Evolutionary conservation across 2,329 filamentous ascomycete genomes (phyloP), one percentile per base, ranked within the genome.

Genomic region (Metarhizium sp.): DNA sequence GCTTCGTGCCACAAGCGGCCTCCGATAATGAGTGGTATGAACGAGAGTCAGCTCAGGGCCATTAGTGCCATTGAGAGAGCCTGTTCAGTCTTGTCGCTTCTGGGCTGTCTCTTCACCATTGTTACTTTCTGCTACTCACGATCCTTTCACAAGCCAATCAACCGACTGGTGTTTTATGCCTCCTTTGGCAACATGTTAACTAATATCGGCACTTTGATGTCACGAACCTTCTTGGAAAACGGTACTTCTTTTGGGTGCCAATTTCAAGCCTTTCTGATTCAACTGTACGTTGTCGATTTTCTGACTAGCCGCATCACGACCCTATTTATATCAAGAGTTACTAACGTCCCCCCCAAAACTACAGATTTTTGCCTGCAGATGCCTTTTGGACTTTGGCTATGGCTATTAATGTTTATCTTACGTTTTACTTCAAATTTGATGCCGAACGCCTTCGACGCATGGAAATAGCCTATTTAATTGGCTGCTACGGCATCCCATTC

Each of bases 121-220:
- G 62, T 75, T 55, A 91, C 87, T 3, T 94, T 92, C 65, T 71
- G 80, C 34, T 69, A 71, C n/a, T 88, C 85, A 36, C 78, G 76
- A 16, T 78, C 78, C 5, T 94, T 94, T 66, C 87, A 88, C 64
- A 92, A 91, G 65, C 87, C 89, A n/a, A 91, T 94, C 72, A 94
- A 94, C 65, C 79, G 90, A 18, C 77, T 95, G 0, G 85, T 92
- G 10, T 92, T 95, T 68, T 94, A 87, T 67, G 89, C 90, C 6
- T 87, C 87, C 0, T 87, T 89, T 64, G 90, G 89, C 8, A 95
- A 95, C 64, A 77, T 92, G 62, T 76, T 91, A 69, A 82, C 82
- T 58, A 92, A 90, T 67, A 78, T 90, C 18, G 88, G 85, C 1
- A 91, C 89, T 0, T 69, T 92, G 38, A 88, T 92, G 64, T 84